phyloP scores from a whole-genome alignment of 1,139 yeast genomes.

The Meyerozyma elateridarum region DNA sequence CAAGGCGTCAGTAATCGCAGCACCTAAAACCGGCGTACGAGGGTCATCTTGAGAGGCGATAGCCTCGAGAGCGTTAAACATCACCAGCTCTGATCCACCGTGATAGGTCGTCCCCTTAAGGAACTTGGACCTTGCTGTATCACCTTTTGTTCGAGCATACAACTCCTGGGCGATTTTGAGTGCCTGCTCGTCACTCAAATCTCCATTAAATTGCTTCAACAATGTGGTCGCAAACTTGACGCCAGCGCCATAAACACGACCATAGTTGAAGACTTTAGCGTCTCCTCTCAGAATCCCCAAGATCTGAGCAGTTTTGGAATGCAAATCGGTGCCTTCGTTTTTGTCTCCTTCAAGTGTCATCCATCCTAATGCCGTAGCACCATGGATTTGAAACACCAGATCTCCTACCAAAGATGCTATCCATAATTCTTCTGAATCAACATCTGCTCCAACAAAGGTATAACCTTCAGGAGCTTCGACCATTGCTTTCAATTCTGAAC shows the following conservation, averaged over 20 bases:
- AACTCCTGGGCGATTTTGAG: conserved; percentile 59
- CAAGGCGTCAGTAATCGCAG: conserved; percentile 86
- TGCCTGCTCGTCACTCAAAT: conserved; percentile 65
- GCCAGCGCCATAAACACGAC: conserved; percentile 97
- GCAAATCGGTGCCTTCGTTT: conserved; percentile 85
- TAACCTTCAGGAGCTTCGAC: conserved; percentile 86
- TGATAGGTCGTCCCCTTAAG: conserved; percentile 49
- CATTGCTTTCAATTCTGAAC: conserved; percentile 89
- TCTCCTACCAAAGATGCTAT: conserved; percentile 95
- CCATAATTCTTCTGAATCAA: conserved; percentile 97
- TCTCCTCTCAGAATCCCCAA: conserved; percentile 86
- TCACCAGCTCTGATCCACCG: conserved; percentile 92
- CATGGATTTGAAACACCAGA: conserved; percentile 82
- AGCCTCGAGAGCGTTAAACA: conserved; percentile 82
- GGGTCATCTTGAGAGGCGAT: conserved; percentile 86
- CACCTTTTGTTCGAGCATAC: conserved; percentile 83
- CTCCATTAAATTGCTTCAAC: conserved; percentile 76
- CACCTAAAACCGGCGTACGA: conserved; percentile 87
- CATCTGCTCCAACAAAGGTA: conserved; percentile 95
- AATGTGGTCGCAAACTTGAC: conserved; percentile 79
- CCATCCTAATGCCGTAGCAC: conserved; percentile 97
- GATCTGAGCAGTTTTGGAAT: conserved; percentile 88
- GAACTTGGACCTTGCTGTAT: conserved; percentile 27
- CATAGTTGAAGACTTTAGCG: conserved; percentile 94
- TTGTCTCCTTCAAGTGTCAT: conserved; percentile 98